Evolutionary conservation across 2,329 filamentous ascomycete genomes (phyloP).

Genomic region (Exophiala lecanii-corni): DNA sequence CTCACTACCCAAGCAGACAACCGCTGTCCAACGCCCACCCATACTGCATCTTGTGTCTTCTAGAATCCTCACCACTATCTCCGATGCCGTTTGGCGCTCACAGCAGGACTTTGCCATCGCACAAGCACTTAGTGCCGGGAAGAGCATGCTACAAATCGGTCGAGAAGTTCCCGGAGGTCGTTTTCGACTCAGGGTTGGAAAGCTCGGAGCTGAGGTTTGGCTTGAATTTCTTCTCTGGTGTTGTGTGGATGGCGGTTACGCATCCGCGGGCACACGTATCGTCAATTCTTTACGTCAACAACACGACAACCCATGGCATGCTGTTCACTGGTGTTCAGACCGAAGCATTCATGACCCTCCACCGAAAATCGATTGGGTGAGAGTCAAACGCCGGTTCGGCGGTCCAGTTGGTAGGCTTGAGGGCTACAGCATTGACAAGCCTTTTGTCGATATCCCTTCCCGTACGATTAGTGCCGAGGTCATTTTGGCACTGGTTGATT

Average conservation of each 20-base stretch:
- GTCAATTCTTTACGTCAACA: conserved; percentile 32
- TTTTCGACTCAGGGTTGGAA: conserved; percentile 38
- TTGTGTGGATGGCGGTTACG: conserved; percentile 44
- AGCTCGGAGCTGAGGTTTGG: conserved; percentile 46
- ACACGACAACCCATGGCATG: conserved; percentile 34
- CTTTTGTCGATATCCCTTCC: conserved; percentile 38
- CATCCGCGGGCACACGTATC: conserved; percentile 38
- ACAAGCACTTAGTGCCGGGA: conserved; percentile 34
- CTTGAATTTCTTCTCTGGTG: conserved; percentile 48
- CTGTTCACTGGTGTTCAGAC: conserved; percentile 36
- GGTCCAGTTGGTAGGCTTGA: conserved; percentile 16
- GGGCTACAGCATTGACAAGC: conserved; percentile 20
- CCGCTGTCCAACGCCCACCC: conserved; percentile 37
- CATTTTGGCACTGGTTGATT: conserved; percentile 52
- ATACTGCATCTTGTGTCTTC: conserved; percentile 41
- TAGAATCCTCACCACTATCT: conserved; percentile 44
- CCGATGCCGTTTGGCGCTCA: conserved; percentile 43
- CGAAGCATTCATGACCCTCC: conserved; percentile 3
- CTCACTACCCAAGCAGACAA: conserved; percentile 27
- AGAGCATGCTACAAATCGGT: conserved; percentile 18
- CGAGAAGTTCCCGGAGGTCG: conserved; percentile 36
- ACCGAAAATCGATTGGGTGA: conserved; percentile 18
- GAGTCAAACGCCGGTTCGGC: conserved; percentile 12
- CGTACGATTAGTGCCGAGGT: conserved; percentile 56
- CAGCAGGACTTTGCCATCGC: conserved; percentile 37